Evolutionary conservation across 1,284 basidiomycete species (phyloP).

Genomic region (Fomitopsis schrenkii): DNA sequence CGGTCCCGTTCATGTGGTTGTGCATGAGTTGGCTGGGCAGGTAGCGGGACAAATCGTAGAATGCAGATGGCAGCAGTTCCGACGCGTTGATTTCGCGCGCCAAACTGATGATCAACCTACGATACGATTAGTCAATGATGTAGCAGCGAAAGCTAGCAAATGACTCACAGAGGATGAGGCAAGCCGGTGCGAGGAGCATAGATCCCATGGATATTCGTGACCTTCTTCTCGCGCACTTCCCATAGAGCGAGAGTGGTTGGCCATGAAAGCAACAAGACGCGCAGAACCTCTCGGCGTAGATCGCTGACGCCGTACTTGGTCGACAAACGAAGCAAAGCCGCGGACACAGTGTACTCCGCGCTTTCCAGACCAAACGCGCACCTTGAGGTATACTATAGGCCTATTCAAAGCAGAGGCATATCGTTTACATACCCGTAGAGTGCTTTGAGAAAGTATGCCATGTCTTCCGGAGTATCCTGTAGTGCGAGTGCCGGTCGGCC

Average conservation of each 20-base stretch:
- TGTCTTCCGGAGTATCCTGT: slow-evolving; percentile 46
- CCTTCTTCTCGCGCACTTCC: slow-evolving; percentile 57
- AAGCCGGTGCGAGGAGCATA: slow-evolving; percentile 50
- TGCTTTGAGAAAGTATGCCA: slow-evolving; percentile 51
- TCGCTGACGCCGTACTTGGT: slow-evolving; percentile 56
- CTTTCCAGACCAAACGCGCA: slow-evolving; percentile 35
- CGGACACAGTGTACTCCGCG: slow-evolving; percentile 45
- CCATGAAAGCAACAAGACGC: slow-evolving; percentile 48
- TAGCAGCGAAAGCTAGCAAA: background rate
- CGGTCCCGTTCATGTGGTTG: slow-evolving; percentile 27
- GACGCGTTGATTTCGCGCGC: slow-evolving; percentile 35
- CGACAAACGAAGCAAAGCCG: slow-evolving; percentile 54
- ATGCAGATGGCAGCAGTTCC: slow-evolving; percentile 42
- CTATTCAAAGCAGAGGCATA: slow-evolving; percentile 10
- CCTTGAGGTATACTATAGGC: slow-evolving; percentile 2
- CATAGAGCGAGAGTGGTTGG: slow-evolving; percentile 54
- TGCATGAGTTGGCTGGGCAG: slow-evolving; percentile 37
- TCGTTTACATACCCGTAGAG: slow-evolving; percentile 51
- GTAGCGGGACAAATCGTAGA: slow-evolving; percentile 49
- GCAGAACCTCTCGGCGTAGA: slow-evolving; percentile 51
- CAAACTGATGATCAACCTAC: slow-evolving; percentile 41
- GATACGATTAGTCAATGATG: slow-evolving; percentile 14
- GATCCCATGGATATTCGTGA: slow-evolving; percentile 41
- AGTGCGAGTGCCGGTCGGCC: slow-evolving; percentile 50
- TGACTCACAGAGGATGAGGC: slow-evolving; percentile 63